A percentile compares a stretch with the other conserved stretches of the same genome.
phyloP scores from a whole-genome alignment of 441 rosid species.

The Hura crepitans region DNA sequence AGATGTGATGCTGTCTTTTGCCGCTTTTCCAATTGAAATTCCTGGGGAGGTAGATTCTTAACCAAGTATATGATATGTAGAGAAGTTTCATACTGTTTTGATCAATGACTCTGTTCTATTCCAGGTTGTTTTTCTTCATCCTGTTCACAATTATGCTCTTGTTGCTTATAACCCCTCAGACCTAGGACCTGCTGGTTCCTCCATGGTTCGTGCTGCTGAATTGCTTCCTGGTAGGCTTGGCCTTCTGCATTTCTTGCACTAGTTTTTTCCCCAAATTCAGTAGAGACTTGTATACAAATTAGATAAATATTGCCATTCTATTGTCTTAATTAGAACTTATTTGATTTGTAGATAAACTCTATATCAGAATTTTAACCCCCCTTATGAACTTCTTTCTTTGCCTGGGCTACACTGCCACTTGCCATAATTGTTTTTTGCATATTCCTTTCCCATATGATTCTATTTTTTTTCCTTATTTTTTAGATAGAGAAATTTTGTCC shows the following conservation, averaged over 20 bases:
- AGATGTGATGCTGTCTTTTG: conserved; percentile 96
- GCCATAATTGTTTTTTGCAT: not conserved
- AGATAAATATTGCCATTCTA: not conserved
- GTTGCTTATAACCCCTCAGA: conserved; percentile 89
- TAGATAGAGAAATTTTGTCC: not conserved
- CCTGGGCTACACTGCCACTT: not conserved
- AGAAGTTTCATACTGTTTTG: conserved; percentile 19
- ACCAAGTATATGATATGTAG: conserved; percentile 10
- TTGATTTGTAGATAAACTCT: not conserved
- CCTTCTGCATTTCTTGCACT: conserved; percentile 4
- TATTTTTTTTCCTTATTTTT: no score
- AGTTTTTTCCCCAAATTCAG: not conserved
- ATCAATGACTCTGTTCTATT: conserved; percentile 28
- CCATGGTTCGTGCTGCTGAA: conserved; percentile 87
- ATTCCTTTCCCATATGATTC: not conserved
- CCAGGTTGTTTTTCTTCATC: conserved; percentile 97
- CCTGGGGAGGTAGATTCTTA: conserved; percentile 81
- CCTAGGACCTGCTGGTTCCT: conserved; percentile 66
- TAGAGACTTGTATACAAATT: not conserved
- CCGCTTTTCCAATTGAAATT: conserved; percentile 97
- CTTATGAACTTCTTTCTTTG: not conserved
- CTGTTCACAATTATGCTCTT: conserved; percentile 94
- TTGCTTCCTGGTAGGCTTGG: conserved; percentile 76
- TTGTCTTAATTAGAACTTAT: not conserved
- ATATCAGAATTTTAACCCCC: not conserved